A percentile compares a stretch with the other conserved stretches of the same genome.
phyloP scores from a whole-genome alignment of 176 grass and related monocot genomes.

The Phyllostachys edulis region DNA sequence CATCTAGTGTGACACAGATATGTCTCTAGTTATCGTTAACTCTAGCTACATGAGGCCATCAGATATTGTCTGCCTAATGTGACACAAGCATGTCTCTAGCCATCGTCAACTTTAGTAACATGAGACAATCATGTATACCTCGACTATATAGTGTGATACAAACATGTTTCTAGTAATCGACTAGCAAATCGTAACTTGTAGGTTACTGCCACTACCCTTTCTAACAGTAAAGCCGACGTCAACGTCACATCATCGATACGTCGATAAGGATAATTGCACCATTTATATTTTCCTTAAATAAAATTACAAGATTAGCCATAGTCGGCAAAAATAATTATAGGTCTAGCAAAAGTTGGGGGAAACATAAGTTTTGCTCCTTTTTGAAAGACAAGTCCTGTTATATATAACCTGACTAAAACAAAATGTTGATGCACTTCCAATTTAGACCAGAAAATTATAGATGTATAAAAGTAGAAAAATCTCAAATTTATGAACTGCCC shows the following conservation, averaged over 20 bases:
- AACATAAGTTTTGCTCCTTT: not conserved
- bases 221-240: not conserved
- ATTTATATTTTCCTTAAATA: not conserved
- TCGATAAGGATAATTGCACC: not conserved
- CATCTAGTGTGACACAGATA: not conserved
- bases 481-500: not conserved
- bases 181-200: not conserved
- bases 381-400: not conserved
- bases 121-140: not conserved
- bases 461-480: not conserved
- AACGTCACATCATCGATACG: not conserved
- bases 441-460: not conserved
- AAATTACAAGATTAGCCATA: no score
- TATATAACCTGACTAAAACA: not conserved
- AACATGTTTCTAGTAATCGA: not conserved
- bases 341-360: not conserved
- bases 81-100: not conserved
- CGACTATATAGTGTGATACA: not conserved
- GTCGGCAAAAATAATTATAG: not conserved
- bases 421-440: not conserved
- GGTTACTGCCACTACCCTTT: not conserved
- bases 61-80: not conserved
- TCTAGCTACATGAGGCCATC: not conserved
- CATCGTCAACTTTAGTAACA: not conserved
- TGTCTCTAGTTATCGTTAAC: no score